Evolutionary conservation across 768 basidiomycete genomes (phyloP), one percentile per base, ranked within the genome.

Genomic region (Trametes cingulata): DNA sequence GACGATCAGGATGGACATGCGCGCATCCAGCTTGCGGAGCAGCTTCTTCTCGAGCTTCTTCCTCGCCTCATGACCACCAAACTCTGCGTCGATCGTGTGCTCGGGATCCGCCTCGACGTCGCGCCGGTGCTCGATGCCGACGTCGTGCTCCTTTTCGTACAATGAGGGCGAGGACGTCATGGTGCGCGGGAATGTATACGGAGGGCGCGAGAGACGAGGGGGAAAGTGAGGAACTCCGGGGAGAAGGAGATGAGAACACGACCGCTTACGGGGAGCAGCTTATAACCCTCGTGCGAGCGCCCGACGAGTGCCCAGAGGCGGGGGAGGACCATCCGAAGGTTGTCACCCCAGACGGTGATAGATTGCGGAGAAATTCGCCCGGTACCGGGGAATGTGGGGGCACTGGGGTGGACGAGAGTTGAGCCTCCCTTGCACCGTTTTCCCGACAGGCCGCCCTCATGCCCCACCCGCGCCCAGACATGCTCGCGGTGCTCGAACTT

Each of bases 1-100:
- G 39, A 79, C 63, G 40, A 80, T 73, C 6, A 81, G 69, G 60
- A 81, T 79, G 20, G 74, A 71, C 70, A 79, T 75, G 41, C 80
- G 71, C 35, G 70, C 33, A 58, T 81, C 79, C 24, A 82, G 67
- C 65, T 81, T 80, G 52, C 69, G 65, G 24, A 82, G 56, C 24
- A 82, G 73, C 65, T 72, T 78, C 62, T 69, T 73, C 71, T 82
- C 81, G 24, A 82, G 63, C 24, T 56, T 56, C 61, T 71, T 69
- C 51, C 80, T 68, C n/a, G 65, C 73, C 58, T 78, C 75, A 1
- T 64, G 42, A 6, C 75, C 76, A 27, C 76, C 77, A 52, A 77
- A 76, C 60, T 75, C 71, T 36, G 68, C 72, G 39, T 74, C 70
- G 14, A 60, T 40, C n/a, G 63, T 58, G 47, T 63, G 58, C 22